These are phyloP conservation scores for Silene noctiflora DNA, from an alignment of 179 eudicot genomes.

Conservation along the genomic window DNA sequence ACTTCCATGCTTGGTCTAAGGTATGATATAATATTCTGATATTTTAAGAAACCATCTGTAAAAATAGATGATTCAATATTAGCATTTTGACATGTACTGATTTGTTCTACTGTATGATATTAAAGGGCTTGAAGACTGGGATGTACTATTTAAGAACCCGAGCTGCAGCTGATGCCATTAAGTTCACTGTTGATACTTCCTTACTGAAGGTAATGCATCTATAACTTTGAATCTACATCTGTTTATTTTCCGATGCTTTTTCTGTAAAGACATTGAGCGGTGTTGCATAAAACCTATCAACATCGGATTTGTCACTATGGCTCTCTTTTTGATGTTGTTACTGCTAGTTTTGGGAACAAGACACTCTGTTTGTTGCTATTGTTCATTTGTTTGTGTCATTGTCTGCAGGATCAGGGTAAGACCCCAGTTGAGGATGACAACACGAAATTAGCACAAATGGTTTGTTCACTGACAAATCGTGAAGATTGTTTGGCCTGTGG, in stretches of 20 bases:
- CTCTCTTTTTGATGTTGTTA: no score
- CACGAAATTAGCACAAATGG: slow-evolving; percentile 62
- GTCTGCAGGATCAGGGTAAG: slow-evolving; percentile 50
- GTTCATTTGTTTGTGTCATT: neutral
- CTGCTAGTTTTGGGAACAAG: no score
- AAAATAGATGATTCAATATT: neutral
- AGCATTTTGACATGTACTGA: neutral
- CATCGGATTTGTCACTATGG: no score
- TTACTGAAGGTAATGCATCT: slow-evolving; percentile 47
- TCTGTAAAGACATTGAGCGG: no score
- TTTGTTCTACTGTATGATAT: neutral
- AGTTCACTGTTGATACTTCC: slow-evolving; percentile 81
- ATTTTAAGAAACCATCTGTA: neutral
- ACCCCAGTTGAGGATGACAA: slow-evolving; percentile 42
- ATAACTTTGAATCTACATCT: neutral
- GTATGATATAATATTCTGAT: slow-evolving; percentile 25
- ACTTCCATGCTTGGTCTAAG: slow-evolving; percentile 83
- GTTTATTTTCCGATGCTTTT: neutral
- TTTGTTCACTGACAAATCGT: slow-evolving; percentile 68
- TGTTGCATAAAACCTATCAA: no score
- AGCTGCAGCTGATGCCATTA: slow-evolving; percentile 94
- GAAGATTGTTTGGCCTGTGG: slow-evolving; percentile 89
- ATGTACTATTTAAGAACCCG: slow-evolving; percentile 85
- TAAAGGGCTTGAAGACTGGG: slow-evolving; percentile 81
- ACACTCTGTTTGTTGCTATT: no score